Percentiles rank a stretch among this genome's conserved stretches.
These are phyloP conservation scores for Carex kokanica DNA, from an alignment of 176 grass and related monocot genomes.

Conservation along the genomic window DNA sequence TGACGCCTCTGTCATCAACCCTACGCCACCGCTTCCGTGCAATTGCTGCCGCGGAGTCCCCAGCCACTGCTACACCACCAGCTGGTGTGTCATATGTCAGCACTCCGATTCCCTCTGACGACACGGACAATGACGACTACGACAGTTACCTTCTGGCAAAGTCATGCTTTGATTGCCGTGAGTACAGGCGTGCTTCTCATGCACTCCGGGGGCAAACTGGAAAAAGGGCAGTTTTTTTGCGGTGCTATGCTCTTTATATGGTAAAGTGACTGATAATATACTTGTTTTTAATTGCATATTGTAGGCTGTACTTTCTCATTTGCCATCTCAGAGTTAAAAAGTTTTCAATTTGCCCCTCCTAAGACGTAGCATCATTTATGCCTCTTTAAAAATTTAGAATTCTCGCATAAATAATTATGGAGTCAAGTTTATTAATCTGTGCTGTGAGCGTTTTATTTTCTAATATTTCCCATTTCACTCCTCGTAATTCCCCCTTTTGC, in stretches of 20 bases:
- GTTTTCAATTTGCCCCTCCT: background rate
- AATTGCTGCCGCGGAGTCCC: slow-evolving; percentile 28
- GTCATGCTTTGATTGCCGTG: slow-evolving; percentile 94
- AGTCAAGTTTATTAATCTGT: background rate
- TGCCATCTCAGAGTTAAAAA: background rate
- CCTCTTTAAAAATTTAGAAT: background rate
- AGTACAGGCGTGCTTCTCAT: slow-evolving; percentile 84
- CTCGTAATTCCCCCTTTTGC: background rate
- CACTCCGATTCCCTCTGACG: slow-evolving; percentile 85
- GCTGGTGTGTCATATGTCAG: slow-evolving; percentile 83
- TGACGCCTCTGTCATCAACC: slow-evolving; percentile 63
- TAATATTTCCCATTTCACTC: background rate
- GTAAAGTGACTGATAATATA: slow-evolving; percentile 36
- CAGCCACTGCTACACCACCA: slow-evolving; percentile 48
- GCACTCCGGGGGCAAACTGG: slow-evolving; percentile 55
- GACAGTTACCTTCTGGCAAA: slow-evolving; percentile 94
- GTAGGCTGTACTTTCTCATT: background rate
- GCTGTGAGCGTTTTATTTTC: background rate
- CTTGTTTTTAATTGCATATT: background rate
- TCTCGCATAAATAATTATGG: background rate
- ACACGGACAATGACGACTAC: slow-evolving; percentile 47
- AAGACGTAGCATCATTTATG: background rate
- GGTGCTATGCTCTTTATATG: slow-evolving; percentile 95
- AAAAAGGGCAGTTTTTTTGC: slow-evolving; percentile 72
- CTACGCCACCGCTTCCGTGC: slow-evolving; percentile 61